A percentile compares a stretch with the other conserved stretches of the same genome.
Conservation (phyloP, 2,329 filamentous ascomycete genomes). For the Neodidymelliopsis sp. region DNA sequence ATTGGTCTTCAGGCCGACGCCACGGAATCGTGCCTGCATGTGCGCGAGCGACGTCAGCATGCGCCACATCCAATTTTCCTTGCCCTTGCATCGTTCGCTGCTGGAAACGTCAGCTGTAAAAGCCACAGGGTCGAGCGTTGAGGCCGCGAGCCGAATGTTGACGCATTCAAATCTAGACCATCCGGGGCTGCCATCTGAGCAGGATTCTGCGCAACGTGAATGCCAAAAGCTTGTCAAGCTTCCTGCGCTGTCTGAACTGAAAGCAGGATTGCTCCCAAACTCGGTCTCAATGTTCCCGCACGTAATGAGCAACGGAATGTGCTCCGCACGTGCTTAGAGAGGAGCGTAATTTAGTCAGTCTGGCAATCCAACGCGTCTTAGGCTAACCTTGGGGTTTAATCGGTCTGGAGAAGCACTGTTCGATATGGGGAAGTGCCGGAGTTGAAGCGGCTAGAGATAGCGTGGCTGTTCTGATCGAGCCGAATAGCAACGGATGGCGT, state of each 20-base stretch:
- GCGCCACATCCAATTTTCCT: conserved; percentile 5
- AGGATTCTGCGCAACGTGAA: not conserved
- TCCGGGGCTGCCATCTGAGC: conserved; percentile 1
- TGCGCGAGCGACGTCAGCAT: conserved; percentile 9
- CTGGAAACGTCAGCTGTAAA: conserved; percentile 8
- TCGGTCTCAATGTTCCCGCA: not conserved
- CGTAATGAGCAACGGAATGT: not conserved
- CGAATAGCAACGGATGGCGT: not conserved
- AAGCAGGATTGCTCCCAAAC: conserved; percentile 10
- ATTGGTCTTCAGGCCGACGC: conserved; percentile 12
- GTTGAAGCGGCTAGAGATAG: conserved; percentile 1
- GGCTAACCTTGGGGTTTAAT: no score
- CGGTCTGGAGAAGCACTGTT: conserved; percentile 1
- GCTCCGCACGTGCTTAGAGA: conserved; percentile 11
- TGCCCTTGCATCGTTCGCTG: conserved; percentile 14
- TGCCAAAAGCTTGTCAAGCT: not conserved
- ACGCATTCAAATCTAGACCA: not conserved
- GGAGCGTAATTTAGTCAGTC: no score
- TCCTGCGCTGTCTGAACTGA: not conserved
- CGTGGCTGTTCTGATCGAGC: conserved; percentile 4
- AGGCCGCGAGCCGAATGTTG: not conserved
- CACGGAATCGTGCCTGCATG: conserved; percentile 6
- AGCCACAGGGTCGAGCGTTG: conserved; percentile 13
- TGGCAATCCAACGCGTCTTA: no score
- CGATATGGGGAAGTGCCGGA: no score